Evolutionary conservation across 441 rosid genomes (phyloP).

Genomic region (Gossypium davidsonii): DNA sequence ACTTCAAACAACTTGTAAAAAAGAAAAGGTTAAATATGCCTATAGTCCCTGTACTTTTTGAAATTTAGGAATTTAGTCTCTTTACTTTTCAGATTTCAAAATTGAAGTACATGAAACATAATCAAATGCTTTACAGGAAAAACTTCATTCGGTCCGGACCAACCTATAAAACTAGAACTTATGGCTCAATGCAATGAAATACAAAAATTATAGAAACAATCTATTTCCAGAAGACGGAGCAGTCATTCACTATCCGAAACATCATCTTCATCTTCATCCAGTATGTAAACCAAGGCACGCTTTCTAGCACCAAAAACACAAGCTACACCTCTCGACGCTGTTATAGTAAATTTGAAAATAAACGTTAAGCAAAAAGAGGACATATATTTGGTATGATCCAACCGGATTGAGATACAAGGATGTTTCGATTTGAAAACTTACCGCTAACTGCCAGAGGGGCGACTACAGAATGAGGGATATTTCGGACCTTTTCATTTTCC

Average conservation of each 20-base stretch:
- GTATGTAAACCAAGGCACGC: slow-evolving; percentile 78
- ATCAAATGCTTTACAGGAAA: too few species aligned
- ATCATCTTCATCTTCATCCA: slow-evolving; percentile 90
- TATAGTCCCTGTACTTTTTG: too few species aligned
- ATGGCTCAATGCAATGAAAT: not conserved
- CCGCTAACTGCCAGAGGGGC: slow-evolving; percentile 87
- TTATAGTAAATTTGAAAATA: slow-evolving; percentile 7
- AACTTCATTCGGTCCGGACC: too few species aligned
- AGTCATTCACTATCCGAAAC: slow-evolving; percentile 47
- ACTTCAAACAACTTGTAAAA: too few species aligned
- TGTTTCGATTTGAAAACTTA: slow-evolving; percentile 25
- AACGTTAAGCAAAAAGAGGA: not conserved
- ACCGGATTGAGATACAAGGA: not conserved
- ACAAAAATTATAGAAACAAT: not conserved
- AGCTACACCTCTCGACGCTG: slow-evolving; percentile 91
- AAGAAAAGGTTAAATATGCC: too few species aligned
- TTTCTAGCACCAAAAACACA: slow-evolving; percentile 72
- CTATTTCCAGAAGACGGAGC: not conserved
- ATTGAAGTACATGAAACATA: too few species aligned
- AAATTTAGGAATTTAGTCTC: too few species aligned
- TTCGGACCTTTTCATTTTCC: slow-evolving; percentile 69
- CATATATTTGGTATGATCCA: not conserved
- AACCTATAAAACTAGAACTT: too few species aligned
- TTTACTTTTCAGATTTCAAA: too few species aligned
- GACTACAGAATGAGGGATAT: slow-evolving; percentile 50